Base-by-base conservation (phyloP, 2,329 filamentous ascomycete species). In the Pseudogymnoascus sp. region DNA sequence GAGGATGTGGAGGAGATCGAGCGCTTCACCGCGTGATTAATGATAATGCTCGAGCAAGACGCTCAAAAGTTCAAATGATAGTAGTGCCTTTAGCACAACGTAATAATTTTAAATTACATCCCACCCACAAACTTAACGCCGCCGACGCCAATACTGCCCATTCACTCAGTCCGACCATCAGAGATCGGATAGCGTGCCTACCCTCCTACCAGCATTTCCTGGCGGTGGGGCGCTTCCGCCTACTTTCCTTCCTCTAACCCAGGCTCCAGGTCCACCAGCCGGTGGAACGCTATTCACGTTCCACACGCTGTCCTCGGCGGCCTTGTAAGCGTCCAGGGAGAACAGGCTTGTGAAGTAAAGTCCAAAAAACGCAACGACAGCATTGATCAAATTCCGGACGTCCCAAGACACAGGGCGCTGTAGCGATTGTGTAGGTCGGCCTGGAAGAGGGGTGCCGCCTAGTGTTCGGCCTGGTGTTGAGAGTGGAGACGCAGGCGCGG, bases 311-410 rank as follows among this genome's bases (percentile, higher is more conserved):
- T 77, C 78, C 73, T 86, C 81, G 2, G 84, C 85, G 2, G 84
- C 78, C 69, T 82, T 83, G 73, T 86, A 86, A 0, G 83, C 81
- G 70, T 88, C 85, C 62, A 88, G 79, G 72, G 84, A 81, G 67
- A 88, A 80, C n/a, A 88, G 73, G 3, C 83, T 86, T 7, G 79
- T 78, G 46, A 88, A 73, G 70, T 88, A 88, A 3, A 88, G 74
- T 13, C 84, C 85, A 53, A 87, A 76, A 65, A 88, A 84, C 5
- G 77, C 75, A 53, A 86, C 69, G 7, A 87, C 68, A 0, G 77
- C 71, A 68, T 82, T 80, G 60, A 86, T 63, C 21, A 86, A 67
- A 61, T 73, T 72, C 64, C 78, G 78, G 7, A 81, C 67, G 63
- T 79, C 75, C 35, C 64, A 65, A 23, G 64, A 29, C 60, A 71